Percentiles rank a stretch among this genome's conserved stretches.
Conservation (phyloP, 257 asterid species). For the Solanum dulcamara region DNA sequence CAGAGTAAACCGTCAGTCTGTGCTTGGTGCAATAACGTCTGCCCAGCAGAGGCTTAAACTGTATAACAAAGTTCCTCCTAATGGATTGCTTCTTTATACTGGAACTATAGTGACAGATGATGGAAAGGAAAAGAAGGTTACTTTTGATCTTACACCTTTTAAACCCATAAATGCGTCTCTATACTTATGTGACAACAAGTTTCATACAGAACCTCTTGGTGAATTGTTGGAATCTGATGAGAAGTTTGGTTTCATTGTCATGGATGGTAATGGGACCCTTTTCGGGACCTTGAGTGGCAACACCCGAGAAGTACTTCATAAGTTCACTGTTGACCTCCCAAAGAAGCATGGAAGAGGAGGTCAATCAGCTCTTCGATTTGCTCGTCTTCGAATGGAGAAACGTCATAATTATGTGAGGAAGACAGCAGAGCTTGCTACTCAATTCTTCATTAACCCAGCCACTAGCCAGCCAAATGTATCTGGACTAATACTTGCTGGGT, state of each 20-base stretch:
- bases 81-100: slow-evolving; percentile 28
- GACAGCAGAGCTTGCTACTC: slow-evolving; percentile 41
- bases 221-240: slow-evolving; percentile 38
- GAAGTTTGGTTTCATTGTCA: slow-evolving; percentile 38
- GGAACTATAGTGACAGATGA: slow-evolving; percentile 36
- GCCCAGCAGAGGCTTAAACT: slow-evolving; percentile 39
- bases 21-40: slow-evolving; percentile 33
- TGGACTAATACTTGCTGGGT: slow-evolving; percentile 35
- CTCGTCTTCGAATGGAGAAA: slow-evolving; percentile 43
- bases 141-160: slow-evolving; percentile 31
- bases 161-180: slow-evolving; percentile 37
- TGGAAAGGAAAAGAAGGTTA: slow-evolving; percentile 40
- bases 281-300: slow-evolving; percentile 42
- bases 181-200: slow-evolving; percentile 35
- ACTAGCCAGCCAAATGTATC: slow-evolving; percentile 38
- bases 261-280: slow-evolving; percentile 41
- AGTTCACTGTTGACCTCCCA: slow-evolving; percentile 38
- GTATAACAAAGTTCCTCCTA: slow-evolving; percentile 30
- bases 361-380: slow-evolving; percentile 39
- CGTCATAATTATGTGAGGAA: slow-evolving; percentile 38
- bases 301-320: slow-evolving; percentile 36
- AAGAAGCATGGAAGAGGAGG: slow-evolving; percentile 45
- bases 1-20: slow-evolving; percentile 37
- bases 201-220: slow-evolving; percentile 32
- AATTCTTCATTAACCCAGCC: slow-evolving; percentile 33